phyloP scores from a whole-genome alignment of 2,329 filamentous ascomycete genomes.

The Tolypocladium ovalisporum region DNA sequence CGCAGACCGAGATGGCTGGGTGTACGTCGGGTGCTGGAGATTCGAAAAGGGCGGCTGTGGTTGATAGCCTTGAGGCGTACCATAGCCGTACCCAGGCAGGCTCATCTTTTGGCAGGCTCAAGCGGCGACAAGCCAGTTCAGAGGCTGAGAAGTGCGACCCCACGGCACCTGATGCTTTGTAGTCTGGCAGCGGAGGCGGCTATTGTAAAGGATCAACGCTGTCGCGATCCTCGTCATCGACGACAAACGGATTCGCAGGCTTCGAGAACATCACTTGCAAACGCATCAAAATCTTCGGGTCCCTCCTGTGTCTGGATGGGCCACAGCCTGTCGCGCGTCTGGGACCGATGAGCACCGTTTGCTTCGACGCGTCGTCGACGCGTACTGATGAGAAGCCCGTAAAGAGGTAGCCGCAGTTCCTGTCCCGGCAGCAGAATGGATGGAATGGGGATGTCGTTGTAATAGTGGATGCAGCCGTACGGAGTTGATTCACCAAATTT shows the following conservation, averaged over 20 bases:
- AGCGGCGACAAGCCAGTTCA: not conserved
- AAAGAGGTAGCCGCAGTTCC: not conserved
- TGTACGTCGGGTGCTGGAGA: constrained; percentile 6
- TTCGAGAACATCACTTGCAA: not conserved
- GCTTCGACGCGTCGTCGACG: not conserved
- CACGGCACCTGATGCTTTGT: not conserved
- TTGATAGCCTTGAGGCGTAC: constrained; percentile 11
- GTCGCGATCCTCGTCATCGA: not conserved
- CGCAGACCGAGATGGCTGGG: constrained; percentile 3
- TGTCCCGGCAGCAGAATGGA: not conserved
- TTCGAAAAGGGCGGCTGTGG: constrained; percentile 10
- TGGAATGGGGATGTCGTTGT: not conserved
- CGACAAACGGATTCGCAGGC: not conserved
- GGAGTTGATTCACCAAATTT: constrained; percentile 1
- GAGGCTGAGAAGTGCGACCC: not conserved
- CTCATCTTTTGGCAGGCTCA: constrained; percentile 14
- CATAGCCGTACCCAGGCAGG: constrained; percentile 16
- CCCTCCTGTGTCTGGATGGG: not conserved
- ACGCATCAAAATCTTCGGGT: not conserved
- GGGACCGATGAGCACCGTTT: not conserved
- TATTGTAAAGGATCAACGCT: not conserved
- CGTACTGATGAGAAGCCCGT: not conserved
- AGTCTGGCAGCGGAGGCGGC: not conserved
- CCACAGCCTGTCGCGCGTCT: not conserved
- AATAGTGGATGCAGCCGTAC: not conserved